Evolutionary conservation across 192 early-diverging fungal genomes (phyloP).

Genomic region (Fimicolochytrium jonesii): DNA sequence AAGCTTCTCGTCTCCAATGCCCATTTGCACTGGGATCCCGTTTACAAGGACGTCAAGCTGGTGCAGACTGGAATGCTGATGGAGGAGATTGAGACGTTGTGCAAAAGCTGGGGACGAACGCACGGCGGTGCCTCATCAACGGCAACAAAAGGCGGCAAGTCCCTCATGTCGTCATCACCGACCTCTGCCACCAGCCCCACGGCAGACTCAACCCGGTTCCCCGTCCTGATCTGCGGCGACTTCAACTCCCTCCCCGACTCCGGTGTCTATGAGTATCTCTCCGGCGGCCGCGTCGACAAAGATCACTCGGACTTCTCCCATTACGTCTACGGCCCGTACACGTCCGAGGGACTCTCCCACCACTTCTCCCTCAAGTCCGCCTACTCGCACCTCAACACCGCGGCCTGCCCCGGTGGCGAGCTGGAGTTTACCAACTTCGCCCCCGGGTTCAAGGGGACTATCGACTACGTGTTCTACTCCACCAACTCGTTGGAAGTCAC

Average conservation of each 20-base stretch:
- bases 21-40: conserved; percentile 93
- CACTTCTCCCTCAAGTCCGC: conserved; percentile 76
- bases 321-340: conserved; percentile 82
- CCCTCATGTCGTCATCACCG: not conserved
- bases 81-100: conserved; percentile 76
- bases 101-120: conserved; percentile 34
- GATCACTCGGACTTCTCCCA: conserved; percentile 81
- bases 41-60: conserved; percentile 89
- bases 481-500: conserved; percentile 69
- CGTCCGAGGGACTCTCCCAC: conserved; percentile 75
- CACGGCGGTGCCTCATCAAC: not conserved
- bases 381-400: conserved; percentile 66
- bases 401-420: too few species aligned
- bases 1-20: conserved; percentile 79
- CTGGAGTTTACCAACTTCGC: conserved; percentile 91
- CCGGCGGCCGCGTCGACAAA: conserved; percentile 67
- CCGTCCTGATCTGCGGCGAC: conserved; percentile 82
- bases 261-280: conserved; percentile 89
- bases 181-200: not conserved
- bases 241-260: conserved; percentile 88
- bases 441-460: conserved; percentile 77
- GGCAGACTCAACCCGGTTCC: conserved; percentile 9
- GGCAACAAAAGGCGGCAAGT: not conserved
- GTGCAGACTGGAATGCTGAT: conserved; percentile 92
- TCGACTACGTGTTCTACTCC: conserved; percentile 95